Evolutionary conservation across 495 filamentous ascomycete genomes (phyloP).

Genomic region (Penicillium crystallinum): DNA sequence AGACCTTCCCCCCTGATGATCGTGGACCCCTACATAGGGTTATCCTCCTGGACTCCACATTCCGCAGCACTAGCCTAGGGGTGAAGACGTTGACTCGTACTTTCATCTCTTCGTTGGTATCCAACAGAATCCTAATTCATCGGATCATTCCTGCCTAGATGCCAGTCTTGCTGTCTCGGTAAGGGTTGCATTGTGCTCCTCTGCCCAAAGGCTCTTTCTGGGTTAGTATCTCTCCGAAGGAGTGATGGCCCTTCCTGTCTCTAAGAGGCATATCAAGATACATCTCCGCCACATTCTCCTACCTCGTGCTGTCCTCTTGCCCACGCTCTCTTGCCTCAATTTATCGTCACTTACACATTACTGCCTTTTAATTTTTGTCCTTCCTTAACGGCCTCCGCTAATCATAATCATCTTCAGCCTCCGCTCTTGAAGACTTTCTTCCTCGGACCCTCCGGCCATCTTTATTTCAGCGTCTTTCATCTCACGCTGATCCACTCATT

Average conservation of each 20-base stretch:
- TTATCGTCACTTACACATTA: slow-evolving; percentile 9
- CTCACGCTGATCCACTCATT: slow-evolving; percentile 42
- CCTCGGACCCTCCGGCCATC: slow-evolving; percentile 37
- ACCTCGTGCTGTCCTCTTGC: slow-evolving; percentile 4
- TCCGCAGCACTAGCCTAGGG: slow-evolving; percentile 49
- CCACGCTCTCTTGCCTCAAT: neutral
- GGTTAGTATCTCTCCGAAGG: slow-evolving; percentile 39
- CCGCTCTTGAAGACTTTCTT: slow-evolving; percentile 33
- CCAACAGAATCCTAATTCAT: slow-evolving; percentile 34
- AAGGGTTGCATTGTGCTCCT: slow-evolving; percentile 54
- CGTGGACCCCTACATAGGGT: slow-evolving; percentile 43
- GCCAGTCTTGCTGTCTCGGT: slow-evolving; percentile 58
- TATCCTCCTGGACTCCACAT: slow-evolving; percentile 47
- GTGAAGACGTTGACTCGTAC: slow-evolving; percentile 71
- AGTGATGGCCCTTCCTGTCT: slow-evolving; percentile 17
- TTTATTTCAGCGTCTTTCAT: slow-evolving; percentile 33
- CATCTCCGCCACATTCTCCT: slow-evolving; percentile 20
- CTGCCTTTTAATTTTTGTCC: slow-evolving; percentile 7
- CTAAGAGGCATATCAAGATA: slow-evolving; percentile 19
- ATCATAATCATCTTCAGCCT: slow-evolving; percentile 45
- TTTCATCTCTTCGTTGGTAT: slow-evolving; percentile 51
- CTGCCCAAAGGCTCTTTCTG: slow-evolving; percentile 45
- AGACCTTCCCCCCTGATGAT: slow-evolving; percentile 38
- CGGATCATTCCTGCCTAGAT: slow-evolving; percentile 52
- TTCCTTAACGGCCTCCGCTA: slow-evolving; percentile 16